A percentile compares a stretch with the other conserved stretches of the same genome.
These are phyloP conservation scores for Colletotrichum filicis DNA, from an alignment of 2,329 filamentous ascomycete species.

Conservation along the genomic window DNA sequence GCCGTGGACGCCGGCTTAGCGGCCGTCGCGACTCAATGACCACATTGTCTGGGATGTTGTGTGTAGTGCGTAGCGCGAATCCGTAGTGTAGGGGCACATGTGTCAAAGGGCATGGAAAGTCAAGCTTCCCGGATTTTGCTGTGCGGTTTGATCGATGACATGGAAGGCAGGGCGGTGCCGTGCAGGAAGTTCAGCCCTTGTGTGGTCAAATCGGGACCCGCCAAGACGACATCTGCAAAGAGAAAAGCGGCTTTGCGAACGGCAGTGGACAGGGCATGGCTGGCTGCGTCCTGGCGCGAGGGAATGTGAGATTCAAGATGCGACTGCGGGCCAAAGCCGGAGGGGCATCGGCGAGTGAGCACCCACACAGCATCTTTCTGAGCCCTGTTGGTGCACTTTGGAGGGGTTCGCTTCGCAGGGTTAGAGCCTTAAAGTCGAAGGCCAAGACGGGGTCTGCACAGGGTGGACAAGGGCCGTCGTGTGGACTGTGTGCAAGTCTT, in stretches of 20 bases:
- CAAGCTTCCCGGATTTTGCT: constrained; percentile 4
- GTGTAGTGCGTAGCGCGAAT: background rate
- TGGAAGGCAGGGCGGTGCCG: constrained; percentile 16
- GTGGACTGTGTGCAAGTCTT: constrained; percentile 28
- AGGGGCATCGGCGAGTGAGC: constrained; percentile 5
- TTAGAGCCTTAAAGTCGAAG: constrained; percentile 20
- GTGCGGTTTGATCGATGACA: constrained; percentile 24
- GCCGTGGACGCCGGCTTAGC: background rate
- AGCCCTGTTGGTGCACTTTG: background rate
- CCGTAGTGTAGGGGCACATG: background rate
- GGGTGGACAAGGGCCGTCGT: constrained; percentile 28
- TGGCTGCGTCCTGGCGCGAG: constrained; percentile 26
- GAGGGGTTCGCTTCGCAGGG: constrained; percentile 13
- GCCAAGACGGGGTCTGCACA: constrained; percentile 34
- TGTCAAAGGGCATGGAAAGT: constrained; percentile 7
- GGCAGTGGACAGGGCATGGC: constrained; percentile 16
- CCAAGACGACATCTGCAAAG: constrained; percentile 28
- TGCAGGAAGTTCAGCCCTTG: background rate
- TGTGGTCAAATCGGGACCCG: constrained; percentile 13
- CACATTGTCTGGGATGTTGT: background rate
- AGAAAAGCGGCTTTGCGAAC: constrained; percentile 29
- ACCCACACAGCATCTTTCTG: background rate
- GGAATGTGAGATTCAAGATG: constrained; percentile 30
- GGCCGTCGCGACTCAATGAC: background rate
- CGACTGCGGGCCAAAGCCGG: constrained; percentile 8